Evolutionary conservation across 805 yeast species (phyloP), one percentile per base, ranked within the genome.

Genomic region (Candida palmyrensis): DNA sequence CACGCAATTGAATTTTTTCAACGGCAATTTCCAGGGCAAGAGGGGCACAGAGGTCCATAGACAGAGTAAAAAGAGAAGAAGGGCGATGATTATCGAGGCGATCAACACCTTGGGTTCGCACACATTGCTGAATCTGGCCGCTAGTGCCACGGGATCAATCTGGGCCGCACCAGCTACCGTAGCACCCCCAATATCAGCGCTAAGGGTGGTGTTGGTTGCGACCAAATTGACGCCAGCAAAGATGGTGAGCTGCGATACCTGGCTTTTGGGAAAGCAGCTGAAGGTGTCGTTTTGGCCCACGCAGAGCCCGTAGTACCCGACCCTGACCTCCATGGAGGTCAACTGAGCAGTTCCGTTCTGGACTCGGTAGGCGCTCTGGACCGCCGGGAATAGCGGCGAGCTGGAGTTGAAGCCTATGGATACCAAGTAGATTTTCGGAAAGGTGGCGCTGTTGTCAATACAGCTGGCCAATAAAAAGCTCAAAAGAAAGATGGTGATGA

Each of bases 281-380:
- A 50, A 36, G 3, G 46, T 38, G 11, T 54, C 55, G 18, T 51
- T 47, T 1, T 58, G 38, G 5, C 62, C 62, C 4, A 77, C 53
- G 48, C 88, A 81, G 17, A 77, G 53, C 1, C 79, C 77, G 43
- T 75, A 43, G 43, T 77, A 78, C 6, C 82, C 81, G 7, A 76
- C 67, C 27, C 60, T 61, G 3, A 80, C 67, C 4, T 55, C 41
- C 51, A 79, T 58, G 3, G 55, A 47, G 9, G 68, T 54, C 15
- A 70, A 46, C 2, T 58, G 21, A 7, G 32, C 60, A 0, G 66
- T 45, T 3, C 55, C 36, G 29, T 61, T 59, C 17, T 51, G 41
- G 2, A 47, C 32, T 2, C 43, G 39, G 36, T 66, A 68, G 0
- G 71, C 65, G 0, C 54, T 43, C 39, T 62, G 42, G 18, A 75